Evolutionary conservation across 768 basidiomycete genomes (phyloP).

Genomic region (Gymnopilus dilepis): DNA sequence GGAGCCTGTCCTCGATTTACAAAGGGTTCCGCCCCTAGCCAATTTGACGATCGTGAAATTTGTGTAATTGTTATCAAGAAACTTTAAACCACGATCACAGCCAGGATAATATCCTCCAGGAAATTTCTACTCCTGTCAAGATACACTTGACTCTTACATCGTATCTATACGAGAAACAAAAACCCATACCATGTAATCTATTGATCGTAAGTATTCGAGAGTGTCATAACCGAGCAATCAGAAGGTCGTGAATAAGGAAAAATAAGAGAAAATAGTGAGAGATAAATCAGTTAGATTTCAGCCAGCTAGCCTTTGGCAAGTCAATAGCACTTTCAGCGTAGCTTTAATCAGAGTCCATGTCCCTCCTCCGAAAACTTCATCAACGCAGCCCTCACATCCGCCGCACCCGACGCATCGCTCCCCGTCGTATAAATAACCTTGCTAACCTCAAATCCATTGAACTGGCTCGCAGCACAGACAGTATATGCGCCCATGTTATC

Average conservation of each 20-base stretch:
- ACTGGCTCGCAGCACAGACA: conserved; percentile 94
- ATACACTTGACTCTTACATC: too few species aligned
- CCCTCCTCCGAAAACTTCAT: conserved; percentile 51
- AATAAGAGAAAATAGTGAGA: background rate
- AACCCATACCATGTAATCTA: background rate
- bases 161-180: background rate
- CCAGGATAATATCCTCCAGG: too few species aligned
- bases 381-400: conserved; percentile 53
- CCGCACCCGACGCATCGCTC: conserved; percentile 31
- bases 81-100: too few species aligned
- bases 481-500: conserved; percentile 99
- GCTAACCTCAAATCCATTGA: conserved; percentile 79
- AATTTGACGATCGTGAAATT: too few species aligned
- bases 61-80: too few species aligned
- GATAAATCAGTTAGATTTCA: background rate
- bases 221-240: too few species aligned
- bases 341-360: conserved; percentile 43
- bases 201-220: background rate
- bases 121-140: too few species aligned
- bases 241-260: background rate
- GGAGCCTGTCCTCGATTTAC: too few species aligned
- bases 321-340: too few species aligned
- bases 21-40: too few species aligned
- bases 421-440: conserved; percentile 82
- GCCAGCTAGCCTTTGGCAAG: too few species aligned